Percentiles rank a stretch among this genome's conserved stretches.
phyloP scores from a whole-genome alignment of 2,329 filamentous ascomycete species.

The Sporothrix variecibatus region DNA sequence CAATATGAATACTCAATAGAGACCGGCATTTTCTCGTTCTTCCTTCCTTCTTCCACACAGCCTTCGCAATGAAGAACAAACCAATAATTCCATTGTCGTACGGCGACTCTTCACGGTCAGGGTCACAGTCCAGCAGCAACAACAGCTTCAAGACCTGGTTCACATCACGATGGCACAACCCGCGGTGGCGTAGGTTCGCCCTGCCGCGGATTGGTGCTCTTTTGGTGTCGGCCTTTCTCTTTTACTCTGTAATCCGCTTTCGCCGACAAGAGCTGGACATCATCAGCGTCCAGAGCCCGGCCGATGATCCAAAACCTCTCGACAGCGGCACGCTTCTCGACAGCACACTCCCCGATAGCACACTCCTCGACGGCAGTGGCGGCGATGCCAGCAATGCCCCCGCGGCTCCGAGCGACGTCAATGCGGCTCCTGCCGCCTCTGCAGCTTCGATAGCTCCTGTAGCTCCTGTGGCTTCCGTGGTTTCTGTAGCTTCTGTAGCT shows the following conservation, averaged over 20 bases:
- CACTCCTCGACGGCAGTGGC: neutral
- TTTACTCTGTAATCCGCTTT: neutral
- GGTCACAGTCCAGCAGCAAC: neutral
- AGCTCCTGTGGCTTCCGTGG: too few species aligned
- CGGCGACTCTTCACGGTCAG: neutral
- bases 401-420: neutral
- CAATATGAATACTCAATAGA: neutral
- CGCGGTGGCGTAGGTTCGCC: neutral
- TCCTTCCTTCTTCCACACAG: neutral
- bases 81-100: neutral
- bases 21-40: neutral
- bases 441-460: too few species aligned
- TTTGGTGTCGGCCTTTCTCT: neutral
- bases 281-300: neutral
- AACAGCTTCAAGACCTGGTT: neutral
- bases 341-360: neutral
- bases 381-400: neutral
- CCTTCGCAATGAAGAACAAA: neutral
- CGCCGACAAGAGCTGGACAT: neutral
- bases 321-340: neutral
- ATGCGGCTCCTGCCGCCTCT: too few species aligned
- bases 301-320: neutral
- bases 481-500: neutral
- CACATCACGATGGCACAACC: conserved; percentile 1
- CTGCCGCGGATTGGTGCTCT: neutral